phyloP scores from a whole-genome alignment of 805 yeast species.

The Saccharomycopsis synnaedendra region DNA sequence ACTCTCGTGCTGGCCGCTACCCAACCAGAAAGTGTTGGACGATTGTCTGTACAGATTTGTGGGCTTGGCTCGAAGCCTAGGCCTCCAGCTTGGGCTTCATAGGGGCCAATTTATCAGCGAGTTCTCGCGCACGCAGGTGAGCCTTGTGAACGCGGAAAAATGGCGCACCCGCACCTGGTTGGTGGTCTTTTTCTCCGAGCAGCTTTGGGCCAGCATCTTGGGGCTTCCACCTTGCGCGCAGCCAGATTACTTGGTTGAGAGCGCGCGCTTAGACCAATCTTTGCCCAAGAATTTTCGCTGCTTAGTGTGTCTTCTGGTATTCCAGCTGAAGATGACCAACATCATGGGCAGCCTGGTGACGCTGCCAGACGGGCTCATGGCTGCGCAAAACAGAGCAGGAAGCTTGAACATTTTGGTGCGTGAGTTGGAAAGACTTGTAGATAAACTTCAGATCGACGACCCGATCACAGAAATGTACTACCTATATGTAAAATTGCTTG shows the following conservation, averaged over 20 bases:
- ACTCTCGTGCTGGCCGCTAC: conserved; percentile 85
- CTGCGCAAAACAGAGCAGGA: conserved; percentile 72
- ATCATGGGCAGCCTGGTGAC: conserved; percentile 82
- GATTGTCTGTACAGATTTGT: conserved; percentile 85
- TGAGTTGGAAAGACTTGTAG: conserved; percentile 64
- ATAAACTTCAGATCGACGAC: conserved; percentile 52
- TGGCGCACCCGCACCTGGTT: conserved; percentile 95
- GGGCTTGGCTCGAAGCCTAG: conserved; percentile 75
- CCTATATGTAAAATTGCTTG: conserved; percentile 66
- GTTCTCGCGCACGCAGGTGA: conserved; percentile 80
- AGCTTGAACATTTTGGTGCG: conserved; percentile 66
- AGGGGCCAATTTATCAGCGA: conserved; percentile 87
- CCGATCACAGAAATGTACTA: conserved; percentile 66
- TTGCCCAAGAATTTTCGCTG: conserved; percentile 66
- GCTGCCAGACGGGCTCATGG: conserved; percentile 82
- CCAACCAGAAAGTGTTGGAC: conserved; percentile 84
- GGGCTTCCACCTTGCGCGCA: conserved; percentile 84
- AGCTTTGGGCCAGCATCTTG: conserved; percentile 78
- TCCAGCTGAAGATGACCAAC: conserved; percentile 72
- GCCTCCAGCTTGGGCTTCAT: conserved; percentile 81
- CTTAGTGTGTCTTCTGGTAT: conserved; percentile 61
- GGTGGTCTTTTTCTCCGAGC: conserved; percentile 78
- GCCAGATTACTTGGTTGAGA: conserved; percentile 72
- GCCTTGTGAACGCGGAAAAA: conserved; percentile 79
- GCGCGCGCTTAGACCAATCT: conserved; percentile 52